phyloP scores from a whole-genome alignment of 2,329 filamentous ascomycete species.

The Colletotrichum incanum region DNA sequence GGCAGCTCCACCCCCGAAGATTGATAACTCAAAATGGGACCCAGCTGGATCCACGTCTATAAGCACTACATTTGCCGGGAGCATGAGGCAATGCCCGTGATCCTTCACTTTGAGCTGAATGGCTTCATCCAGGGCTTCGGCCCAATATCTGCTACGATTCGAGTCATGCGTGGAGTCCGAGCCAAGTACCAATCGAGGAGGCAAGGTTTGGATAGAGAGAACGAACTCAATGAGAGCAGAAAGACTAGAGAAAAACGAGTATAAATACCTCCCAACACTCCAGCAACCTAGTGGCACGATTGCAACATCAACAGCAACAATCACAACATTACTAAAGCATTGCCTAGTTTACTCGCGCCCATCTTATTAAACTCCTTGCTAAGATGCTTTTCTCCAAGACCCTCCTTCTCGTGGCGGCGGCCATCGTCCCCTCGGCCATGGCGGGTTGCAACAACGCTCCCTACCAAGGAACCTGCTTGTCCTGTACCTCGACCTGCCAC shows the following conservation, averaged over 20 bases:
- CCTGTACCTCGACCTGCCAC: background rate
- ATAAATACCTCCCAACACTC: background rate
- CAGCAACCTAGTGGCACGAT: background rate
- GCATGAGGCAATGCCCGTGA: background rate
- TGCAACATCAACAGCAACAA: background rate
- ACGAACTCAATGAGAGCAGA: background rate
- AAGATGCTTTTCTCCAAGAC: background rate
- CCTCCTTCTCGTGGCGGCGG: background rate
- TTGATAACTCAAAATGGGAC: background rate
- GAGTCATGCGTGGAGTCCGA: background rate
- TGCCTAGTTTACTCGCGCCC: background rate
- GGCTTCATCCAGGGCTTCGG: background rate
- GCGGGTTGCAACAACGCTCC: slow-evolving; percentile 1
- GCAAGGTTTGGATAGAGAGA: background rate
- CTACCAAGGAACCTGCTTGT: background rate
- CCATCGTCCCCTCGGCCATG: background rate
- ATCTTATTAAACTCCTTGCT: too few species aligned
- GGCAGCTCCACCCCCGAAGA: background rate
- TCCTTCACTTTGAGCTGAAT: background rate
- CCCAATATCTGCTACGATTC: background rate
- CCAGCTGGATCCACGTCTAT: background rate
- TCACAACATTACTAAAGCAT: background rate
- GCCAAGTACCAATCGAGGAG: background rate
- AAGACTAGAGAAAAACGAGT: background rate
- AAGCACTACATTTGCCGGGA: background rate